phyloP scores from a whole-genome alignment of 768 basidiomycete species.

The Kwoniella pini region DNA sequence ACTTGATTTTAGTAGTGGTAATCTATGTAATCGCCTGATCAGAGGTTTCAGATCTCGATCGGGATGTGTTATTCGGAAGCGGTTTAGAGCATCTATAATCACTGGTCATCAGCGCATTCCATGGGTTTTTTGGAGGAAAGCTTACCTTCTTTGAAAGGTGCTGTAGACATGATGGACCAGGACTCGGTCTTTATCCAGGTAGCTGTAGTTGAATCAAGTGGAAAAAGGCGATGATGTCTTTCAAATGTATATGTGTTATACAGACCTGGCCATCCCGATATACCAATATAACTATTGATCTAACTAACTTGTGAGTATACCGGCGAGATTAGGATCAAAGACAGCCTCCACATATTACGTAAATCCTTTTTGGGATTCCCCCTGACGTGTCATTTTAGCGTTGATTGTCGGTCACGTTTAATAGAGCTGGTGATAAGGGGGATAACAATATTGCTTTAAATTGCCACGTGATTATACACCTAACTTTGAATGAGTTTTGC shows the following conservation, averaged over 20 bases:
- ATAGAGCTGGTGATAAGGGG: too few species aligned
- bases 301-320: neutral
- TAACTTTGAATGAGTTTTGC: neutral
- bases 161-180: slow-evolving; percentile 6
- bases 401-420: too few species aligned
- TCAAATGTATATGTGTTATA: too few species aligned
- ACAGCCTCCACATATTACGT: neutral
- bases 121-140: neutral
- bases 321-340: neutral
- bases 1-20: slow-evolving; percentile 18
- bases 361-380: neutral
- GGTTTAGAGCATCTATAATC: slow-evolving; percentile 39
- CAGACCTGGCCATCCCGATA: too few species aligned
- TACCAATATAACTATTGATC: too few species aligned
- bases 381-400: neutral
- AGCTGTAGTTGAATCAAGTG: too few species aligned
- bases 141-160: slow-evolving; percentile 22
- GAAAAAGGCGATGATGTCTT: too few species aligned
- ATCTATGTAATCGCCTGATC: slow-evolving; percentile 31
- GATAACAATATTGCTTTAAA: neutral
- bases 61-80: slow-evolving; percentile 45
- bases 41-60: slow-evolving; percentile 44
- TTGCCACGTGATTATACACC: slow-evolving; percentile 1
- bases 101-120: neutral
- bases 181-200: neutral